Percentiles rank a stretch among this genome's conserved stretches.
Evolutionary conservation across 2,329 filamentous ascomycete genomes (phyloP).

Genomic region (Neurospora sp.): DNA sequence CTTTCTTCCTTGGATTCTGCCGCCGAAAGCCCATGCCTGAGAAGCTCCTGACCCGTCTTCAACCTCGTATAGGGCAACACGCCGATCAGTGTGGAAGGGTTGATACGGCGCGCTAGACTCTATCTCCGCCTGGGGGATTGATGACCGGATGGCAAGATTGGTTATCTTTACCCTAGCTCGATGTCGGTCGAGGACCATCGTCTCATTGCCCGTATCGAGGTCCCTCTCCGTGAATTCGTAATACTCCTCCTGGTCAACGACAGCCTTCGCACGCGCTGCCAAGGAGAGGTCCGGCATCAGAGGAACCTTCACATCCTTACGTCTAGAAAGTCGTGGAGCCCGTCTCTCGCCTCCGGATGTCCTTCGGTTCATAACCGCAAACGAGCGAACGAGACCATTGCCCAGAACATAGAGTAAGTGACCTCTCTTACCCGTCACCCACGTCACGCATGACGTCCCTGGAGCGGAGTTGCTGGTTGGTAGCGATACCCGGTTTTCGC

Average conservation of each 20-base stretch:
- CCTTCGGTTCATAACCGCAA: slow-evolving; percentile 48
- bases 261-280: slow-evolving; percentile 44
- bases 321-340: slow-evolving; percentile 44
- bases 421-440: slow-evolving; percentile 53
- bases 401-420: slow-evolving; percentile 57
- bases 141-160: slow-evolving; percentile 47
- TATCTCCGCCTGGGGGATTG: slow-evolving; percentile 71
- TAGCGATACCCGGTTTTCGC: slow-evolving; percentile 64
- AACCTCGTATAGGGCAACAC: slow-evolving; percentile 70
- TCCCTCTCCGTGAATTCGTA: slow-evolving; percentile 44
- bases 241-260: slow-evolving; percentile 48
- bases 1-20: slow-evolving; percentile 38
- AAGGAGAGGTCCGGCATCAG: slow-evolving; percentile 50
- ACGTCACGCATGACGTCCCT: slow-evolving; percentile 51
- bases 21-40: slow-evolving; percentile 50
- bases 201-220: slow-evolving; percentile 45
- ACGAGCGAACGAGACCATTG: slow-evolving; percentile 56
- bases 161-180: slow-evolving; percentile 26
- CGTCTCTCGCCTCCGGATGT: slow-evolving; percentile 43
- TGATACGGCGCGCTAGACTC: slow-evolving; percentile 94
- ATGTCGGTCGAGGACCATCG: slow-evolving; percentile 38
- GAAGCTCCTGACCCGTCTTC: slow-evolving; percentile 14
- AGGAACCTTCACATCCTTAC: slow-evolving; percentile 59
- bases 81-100: slow-evolving; percentile 85
- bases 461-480: slow-evolving; percentile 46